phyloP scores from a whole-genome alignment of 176 grass and related monocot genomes.

The Oryza glumipatula region DNA sequence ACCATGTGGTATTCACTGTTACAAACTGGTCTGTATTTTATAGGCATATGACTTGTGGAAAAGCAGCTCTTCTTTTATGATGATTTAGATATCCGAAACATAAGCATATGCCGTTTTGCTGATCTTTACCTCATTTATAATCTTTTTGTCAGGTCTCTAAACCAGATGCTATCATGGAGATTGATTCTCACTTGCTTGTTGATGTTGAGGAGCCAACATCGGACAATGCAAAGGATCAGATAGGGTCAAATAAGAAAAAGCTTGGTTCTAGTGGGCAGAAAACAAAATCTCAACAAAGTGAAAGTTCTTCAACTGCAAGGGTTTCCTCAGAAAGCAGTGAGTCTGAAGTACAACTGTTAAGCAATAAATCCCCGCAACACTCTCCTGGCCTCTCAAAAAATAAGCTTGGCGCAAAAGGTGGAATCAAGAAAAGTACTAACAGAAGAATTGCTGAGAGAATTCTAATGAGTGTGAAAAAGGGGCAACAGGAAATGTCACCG shows the following conservation, averaged over 20 bases:
- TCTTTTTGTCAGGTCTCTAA: conserved; percentile 53
- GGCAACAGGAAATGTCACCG: conserved; percentile 62
- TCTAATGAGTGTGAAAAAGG: conserved; percentile 79
- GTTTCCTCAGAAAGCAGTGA: conserved; percentile 85
- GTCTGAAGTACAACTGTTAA: conserved; percentile 64
- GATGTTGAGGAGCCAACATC: conserved; percentile 55
- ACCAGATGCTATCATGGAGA: conserved; percentile 46
- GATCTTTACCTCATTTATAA: conserved; percentile 28
- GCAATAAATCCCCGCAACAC: conserved; percentile 53
- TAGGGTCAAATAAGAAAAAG: conserved; percentile 59
- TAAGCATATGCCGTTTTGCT: background rate
- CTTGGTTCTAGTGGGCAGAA: conserved; percentile 67
- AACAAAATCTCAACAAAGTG: conserved; percentile 79
- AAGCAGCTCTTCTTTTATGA: conserved; percentile 4
- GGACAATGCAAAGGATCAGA: conserved; percentile 47
- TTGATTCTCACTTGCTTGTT: conserved; percentile 45
- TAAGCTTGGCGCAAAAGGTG: conserved; percentile 60
- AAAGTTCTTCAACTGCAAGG: conserved; percentile 77
- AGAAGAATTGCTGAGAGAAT: conserved; percentile 79
- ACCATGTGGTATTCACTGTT: conserved; percentile 83
- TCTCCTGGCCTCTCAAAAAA: conserved; percentile 52
- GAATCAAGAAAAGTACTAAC: conserved; percentile 72
- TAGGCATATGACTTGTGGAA: background rate
- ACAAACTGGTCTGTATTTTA: conserved; percentile 73
- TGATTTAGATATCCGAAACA: conserved; percentile 30